phyloP scores from a whole-genome alignment of 192 early-diverging fungal species.

The Coemansia nantahalensis region DNA sequence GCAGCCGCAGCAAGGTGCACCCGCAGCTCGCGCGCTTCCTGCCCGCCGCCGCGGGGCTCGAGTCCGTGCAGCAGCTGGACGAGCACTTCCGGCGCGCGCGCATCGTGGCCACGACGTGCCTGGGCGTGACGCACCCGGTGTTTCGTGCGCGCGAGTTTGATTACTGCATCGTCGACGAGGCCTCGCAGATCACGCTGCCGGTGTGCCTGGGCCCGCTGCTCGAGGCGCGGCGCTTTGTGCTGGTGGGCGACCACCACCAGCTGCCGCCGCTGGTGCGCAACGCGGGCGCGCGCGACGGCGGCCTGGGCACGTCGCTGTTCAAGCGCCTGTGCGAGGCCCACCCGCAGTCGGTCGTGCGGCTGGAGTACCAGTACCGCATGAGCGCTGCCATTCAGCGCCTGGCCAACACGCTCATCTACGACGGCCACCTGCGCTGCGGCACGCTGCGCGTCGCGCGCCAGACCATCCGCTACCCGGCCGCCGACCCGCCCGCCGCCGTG shows the following conservation, averaged over 20 bases:
- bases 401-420: constrained; percentile 81
- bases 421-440: constrained; percentile 74
- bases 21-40: constrained; percentile 44
- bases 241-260: constrained; percentile 97
- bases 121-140: constrained; percentile 76
- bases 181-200: constrained; percentile 90
- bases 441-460: constrained; percentile 60
- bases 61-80: constrained; percentile 61
- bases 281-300: constrained; percentile 30
- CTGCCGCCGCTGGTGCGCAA: constrained; percentile 81
- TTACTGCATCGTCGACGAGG: constrained; percentile 96
- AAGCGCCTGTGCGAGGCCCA: constrained; percentile 76
- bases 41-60: constrained; percentile 36
- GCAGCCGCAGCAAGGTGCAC: constrained; percentile 63
- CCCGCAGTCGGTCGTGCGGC: constrained; percentile 68
- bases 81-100: constrained; percentile 57
- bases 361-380: constrained; percentile 93
- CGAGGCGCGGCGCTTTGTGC: constrained; percentile 76
- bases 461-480: constrained; percentile 28
- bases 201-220: constrained; percentile 86
- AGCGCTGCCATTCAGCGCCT: constrained; percentile 84
- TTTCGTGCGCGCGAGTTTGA: constrained; percentile 81
- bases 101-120: constrained; percentile 86
- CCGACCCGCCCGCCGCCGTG: constrained; percentile 14
- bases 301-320: constrained; percentile 70